Base-by-base conservation (phyloP, 2,329 filamentous ascomycete species). In the Aspergillus tubingensis region DNA sequence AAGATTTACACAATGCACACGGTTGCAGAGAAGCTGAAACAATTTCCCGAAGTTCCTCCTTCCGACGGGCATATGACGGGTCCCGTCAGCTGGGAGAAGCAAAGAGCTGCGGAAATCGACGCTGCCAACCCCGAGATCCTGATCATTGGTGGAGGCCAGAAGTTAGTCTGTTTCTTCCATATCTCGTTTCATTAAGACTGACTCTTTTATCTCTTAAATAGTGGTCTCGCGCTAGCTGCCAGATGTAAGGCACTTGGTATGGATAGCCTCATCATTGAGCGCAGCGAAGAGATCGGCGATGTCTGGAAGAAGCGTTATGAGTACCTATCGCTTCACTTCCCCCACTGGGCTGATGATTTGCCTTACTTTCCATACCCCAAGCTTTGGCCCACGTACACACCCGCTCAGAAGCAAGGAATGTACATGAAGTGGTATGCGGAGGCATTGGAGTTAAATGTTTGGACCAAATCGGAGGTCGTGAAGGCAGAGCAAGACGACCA, bases 1-100 rank as follows among this genome's bases (percentile, higher is more conserved):
- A 75, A 62, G 59, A 72, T 75, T 19, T 76, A 73, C 59, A 73
- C 69, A 2, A 68, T 76, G 67, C 72, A 76, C 61, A 75, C 74
- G 1, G 74, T 71, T 15, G 69, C 70, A 25, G 74, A 76, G 62
- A 62, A 60, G 8, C 63, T 76, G 10, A 71, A 70, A 59, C 59
- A 71, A 13, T 74, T 73, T 57, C 74, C 74, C 0, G 71, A 74
- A 61, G 39, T 68, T 8, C 32, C 64, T 7, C 62, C 70, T 3
- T 44, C 62, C 39, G 74, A 75, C 50, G 74, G 73, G 25, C 74
- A 75, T 47, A 75, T 75, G 73, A 74, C 68, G 2, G 73, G 72
- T 19, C 49, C 65, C 8, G 67, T 67, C 25, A 72, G 69, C 60
- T 75, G 73, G 74, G 69, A 74, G 48, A 67, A 62, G 17, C 71